Percentiles rank a stretch among this genome's conserved stretches.
Conservation (phyloP, 148 eudicot genomes). For the Camellia granthamiana region DNA sequence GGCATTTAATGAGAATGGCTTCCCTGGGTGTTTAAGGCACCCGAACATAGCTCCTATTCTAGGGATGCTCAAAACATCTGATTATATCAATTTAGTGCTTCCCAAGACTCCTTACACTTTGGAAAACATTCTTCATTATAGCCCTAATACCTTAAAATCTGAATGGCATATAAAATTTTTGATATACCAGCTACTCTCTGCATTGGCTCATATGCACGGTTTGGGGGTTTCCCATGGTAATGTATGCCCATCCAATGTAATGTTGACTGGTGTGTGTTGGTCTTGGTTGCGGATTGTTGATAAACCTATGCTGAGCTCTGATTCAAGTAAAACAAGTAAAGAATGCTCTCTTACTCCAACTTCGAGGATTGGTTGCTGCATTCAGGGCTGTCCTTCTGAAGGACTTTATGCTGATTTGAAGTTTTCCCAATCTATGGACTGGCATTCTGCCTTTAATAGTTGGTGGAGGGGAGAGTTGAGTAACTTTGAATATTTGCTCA, state of each 20-base stretch:
- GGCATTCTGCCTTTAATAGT: constrained; percentile 61
- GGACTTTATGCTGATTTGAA: constrained; percentile 63
- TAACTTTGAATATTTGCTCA: constrained; percentile 87
- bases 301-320: constrained; percentile 31
- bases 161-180: constrained; percentile 74
- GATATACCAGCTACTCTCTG: constrained; percentile 82
- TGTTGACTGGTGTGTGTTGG: constrained; percentile 72
- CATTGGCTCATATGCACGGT: constrained; percentile 71
- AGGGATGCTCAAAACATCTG: constrained; percentile 59
- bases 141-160: constrained; percentile 68
- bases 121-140: constrained; percentile 77
- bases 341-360: constrained; percentile 21
- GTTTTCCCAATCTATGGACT: constrained; percentile 49
- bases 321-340: constrained; percentile 21
- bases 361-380: constrained; percentile 27
- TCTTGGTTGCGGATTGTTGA: constrained; percentile 71
- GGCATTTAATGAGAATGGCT: constrained; percentile 53
- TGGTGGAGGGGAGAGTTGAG: constrained; percentile 94
- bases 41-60: constrained; percentile 79
- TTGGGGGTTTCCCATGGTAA: constrained; percentile 77
- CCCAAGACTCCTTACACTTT: constrained; percentile 76
- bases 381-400: constrained; percentile 45
- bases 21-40: constrained; percentile 94
- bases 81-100: constrained; percentile 43
- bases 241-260: constrained; percentile 57